A percentile compares a stretch with the other conserved stretches of the same genome.
These are phyloP conservation scores for Raffaelea ambrosiae DNA, from an alignment of 2,329 filamentous ascomycete species.

Conservation along the genomic window DNA sequence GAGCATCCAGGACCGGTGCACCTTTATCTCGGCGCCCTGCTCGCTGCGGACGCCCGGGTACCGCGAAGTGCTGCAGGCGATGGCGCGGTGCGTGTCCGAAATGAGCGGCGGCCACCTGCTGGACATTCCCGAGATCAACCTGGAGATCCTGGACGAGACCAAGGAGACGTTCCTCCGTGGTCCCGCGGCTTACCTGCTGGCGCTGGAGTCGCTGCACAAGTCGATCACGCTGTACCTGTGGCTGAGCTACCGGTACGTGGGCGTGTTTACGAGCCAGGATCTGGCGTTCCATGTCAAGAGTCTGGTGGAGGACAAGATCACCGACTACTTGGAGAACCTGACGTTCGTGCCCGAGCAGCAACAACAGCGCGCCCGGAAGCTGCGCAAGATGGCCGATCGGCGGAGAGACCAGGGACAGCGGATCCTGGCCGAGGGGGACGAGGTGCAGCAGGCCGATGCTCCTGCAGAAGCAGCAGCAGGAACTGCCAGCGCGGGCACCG, in stretches of 20 bases:
- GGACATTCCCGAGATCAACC: conserved; percentile 59
- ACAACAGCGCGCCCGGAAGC: conserved; percentile 4
- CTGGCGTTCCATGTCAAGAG: conserved; percentile 73
- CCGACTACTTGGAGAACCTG: conserved; percentile 51
- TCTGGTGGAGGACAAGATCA: conserved; percentile 69
- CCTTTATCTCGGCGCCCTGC: conserved; percentile 65
- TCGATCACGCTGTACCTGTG: conserved; percentile 80
- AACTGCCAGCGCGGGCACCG: neutral
- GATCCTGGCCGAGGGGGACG: too few species aligned
- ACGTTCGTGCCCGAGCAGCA: conserved; percentile 32
- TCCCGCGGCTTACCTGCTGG: conserved; percentile 49
- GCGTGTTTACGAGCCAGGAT: conserved; percentile 66
- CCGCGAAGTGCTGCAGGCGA: conserved; percentile 46
- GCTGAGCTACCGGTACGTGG: conserved; percentile 82
- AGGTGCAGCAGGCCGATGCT: too few species aligned
- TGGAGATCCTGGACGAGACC: conserved; percentile 67
- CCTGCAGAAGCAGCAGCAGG: neutral
- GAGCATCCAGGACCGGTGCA: conserved; percentile 64
- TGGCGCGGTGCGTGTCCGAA: conserved; percentile 62
- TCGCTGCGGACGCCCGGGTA: conserved; percentile 40
- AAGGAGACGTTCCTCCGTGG: conserved; percentile 24
- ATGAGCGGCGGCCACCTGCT: conserved; percentile 60
- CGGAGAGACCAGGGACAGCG: too few species aligned
- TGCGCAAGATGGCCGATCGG: conserved; percentile 10
- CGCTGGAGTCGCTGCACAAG: conserved; percentile 73